These are phyloP conservation scores for Pyrenophora tritici-repentis DNA, from an alignment of 2,329 filamentous ascomycete species.

Conservation along the genomic window DNA sequence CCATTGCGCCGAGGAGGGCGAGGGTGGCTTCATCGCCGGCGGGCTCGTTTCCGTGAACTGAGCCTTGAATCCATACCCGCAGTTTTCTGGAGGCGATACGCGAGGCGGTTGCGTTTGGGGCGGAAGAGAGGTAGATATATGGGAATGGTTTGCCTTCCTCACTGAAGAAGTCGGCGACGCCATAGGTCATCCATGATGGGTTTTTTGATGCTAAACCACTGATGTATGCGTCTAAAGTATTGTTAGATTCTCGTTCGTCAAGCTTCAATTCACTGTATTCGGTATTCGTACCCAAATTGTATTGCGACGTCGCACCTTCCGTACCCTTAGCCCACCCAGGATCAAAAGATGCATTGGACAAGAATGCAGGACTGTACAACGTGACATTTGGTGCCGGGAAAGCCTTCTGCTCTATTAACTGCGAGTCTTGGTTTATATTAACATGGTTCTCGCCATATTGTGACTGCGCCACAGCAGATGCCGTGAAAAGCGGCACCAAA, in stretches of 20 bases:
- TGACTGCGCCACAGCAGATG: constrained; percentile 24
- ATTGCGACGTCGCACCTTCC: constrained; percentile 39
- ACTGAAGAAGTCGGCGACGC: constrained; percentile 33
- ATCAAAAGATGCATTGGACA: constrained; percentile 32
- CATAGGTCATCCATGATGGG: constrained; percentile 38
- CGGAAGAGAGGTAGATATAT: constrained; percentile 32
- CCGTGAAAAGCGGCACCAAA: constrained; percentile 16
- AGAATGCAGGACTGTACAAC: constrained; percentile 40
- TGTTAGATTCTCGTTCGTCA: neutral
- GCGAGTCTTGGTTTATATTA: constrained; percentile 31
- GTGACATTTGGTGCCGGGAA: constrained; percentile 42
- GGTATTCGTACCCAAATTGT: constrained; percentile 20
- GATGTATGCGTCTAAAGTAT: constrained; percentile 29
- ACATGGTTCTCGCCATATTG: constrained; percentile 44
- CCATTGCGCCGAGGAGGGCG: constrained; percentile 44
- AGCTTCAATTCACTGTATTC: neutral
- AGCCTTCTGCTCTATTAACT: constrained; percentile 39
- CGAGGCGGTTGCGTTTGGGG: constrained; percentile 11
- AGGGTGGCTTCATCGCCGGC: constrained; percentile 45
- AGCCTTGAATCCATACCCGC: constrained; percentile 46
- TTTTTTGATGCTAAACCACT: constrained; percentile 38
- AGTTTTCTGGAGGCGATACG: constrained; percentile 30
- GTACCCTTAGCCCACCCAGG: constrained; percentile 38
- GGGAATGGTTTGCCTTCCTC: constrained; percentile 44
- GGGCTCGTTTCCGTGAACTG: constrained; percentile 47